phyloP scores from a whole-genome alignment of 768 basidiomycete genomes.

The Boletales sp. region DNA sequence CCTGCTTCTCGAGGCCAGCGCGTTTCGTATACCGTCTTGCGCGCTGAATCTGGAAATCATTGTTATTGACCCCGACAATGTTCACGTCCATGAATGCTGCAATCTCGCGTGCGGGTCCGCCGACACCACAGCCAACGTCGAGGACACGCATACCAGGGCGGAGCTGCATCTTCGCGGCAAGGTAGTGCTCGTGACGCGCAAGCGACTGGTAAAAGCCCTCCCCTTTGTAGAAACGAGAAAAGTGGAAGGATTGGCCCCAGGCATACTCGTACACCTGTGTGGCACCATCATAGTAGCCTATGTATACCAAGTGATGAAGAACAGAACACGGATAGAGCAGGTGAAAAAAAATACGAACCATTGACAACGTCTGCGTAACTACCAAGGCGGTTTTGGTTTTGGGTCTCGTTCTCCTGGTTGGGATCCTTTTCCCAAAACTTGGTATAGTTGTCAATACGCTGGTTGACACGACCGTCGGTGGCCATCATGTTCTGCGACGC shows the following conservation, averaged over 20 bases:
- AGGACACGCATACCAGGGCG: constrained; percentile 92
- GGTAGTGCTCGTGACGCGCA: constrained; percentile 97
- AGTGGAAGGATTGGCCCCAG: constrained; percentile 91
- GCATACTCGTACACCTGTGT: constrained; percentile 95
- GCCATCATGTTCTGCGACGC: constrained; percentile 7
- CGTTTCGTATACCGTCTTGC: constrained; percentile 78
- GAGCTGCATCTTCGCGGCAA: constrained; percentile 80
- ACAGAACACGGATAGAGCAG: neutral
- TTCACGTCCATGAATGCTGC: constrained; percentile 83
- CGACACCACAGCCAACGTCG: constrained; percentile 97
- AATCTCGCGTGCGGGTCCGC: constrained; percentile 95
- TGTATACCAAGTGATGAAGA: neutral
- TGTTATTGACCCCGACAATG: constrained; percentile 91
- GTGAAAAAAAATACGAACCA: constrained; percentile 43
- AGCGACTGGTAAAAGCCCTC: constrained; percentile 65
- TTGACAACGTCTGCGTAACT: constrained; percentile 94
- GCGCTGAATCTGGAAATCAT: constrained; percentile 89
- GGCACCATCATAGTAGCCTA: constrained; percentile 96
- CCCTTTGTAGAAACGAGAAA: constrained; percentile 95
- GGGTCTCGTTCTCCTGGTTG: constrained; percentile 56
- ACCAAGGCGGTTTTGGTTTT: constrained; percentile 70
- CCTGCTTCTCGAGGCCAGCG: constrained; percentile 70
- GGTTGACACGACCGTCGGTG: constrained; percentile 56
- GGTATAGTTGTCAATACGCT: constrained; percentile 81
- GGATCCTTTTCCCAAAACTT: constrained; percentile 90